Evolutionary conservation across 345 rosid genomes (phyloP).

Genomic region (Tarenaya hassleriana): DNA sequence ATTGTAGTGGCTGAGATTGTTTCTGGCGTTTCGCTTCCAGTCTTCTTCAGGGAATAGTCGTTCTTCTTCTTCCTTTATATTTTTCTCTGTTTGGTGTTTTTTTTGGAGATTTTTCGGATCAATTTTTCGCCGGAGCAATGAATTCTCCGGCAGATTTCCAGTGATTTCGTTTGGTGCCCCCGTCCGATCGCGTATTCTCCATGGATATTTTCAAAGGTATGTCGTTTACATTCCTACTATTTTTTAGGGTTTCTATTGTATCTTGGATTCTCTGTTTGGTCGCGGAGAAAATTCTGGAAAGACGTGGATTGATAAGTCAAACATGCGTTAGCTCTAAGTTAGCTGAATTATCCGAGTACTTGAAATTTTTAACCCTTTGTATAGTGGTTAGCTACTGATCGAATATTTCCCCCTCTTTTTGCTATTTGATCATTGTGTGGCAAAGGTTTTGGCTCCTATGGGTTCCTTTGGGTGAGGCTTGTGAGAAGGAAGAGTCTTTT

Average conservation of each 20-base stretch:
- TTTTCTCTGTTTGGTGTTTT: constrained; percentile 5
- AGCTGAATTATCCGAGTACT: background rate
- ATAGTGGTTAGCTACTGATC: constrained; percentile 27
- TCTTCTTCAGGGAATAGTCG: constrained; percentile 23
- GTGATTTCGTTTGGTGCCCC: constrained; percentile 26
- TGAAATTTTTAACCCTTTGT: no score
- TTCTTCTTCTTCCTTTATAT: background rate
- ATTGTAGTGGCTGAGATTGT: constrained; percentile 48
- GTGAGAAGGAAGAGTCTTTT: constrained; percentile 55
- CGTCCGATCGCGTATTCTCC: constrained; percentile 23
- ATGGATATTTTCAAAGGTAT: constrained; percentile 42
- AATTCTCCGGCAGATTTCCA: constrained; percentile 26
- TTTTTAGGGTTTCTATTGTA: background rate
- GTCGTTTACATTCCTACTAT: background rate
- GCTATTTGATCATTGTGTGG: background rate
- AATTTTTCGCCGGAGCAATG: constrained; percentile 13
- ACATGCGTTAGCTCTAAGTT: background rate
- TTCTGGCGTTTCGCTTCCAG: constrained; percentile 36
- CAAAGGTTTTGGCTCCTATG: constrained; percentile 50
- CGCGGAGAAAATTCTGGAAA: constrained; percentile 24
- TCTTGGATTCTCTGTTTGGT: constrained; percentile 30
- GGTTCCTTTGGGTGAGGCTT: constrained; percentile 76
- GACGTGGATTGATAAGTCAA: background rate
- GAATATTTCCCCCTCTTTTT: background rate
- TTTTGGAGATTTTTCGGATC: background rate